phyloP scores from a whole-genome alignment of 805 yeast genomes.

The Starmera dryadoides region DNA sequence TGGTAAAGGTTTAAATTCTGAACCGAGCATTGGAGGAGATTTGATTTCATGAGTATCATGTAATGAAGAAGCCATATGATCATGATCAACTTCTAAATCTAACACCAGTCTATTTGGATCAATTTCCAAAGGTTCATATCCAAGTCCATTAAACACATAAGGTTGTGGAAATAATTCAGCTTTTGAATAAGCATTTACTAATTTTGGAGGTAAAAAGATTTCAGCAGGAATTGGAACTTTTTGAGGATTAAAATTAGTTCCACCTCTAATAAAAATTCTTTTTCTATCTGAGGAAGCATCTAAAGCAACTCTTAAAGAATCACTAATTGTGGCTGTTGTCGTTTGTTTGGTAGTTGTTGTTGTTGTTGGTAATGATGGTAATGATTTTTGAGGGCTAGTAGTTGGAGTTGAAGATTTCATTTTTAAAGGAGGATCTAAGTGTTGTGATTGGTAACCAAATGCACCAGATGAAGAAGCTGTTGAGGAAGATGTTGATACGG shows the following conservation, averaged over 20 bases:
- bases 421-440: neutral
- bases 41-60: neutral
- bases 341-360: neutral
- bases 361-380: neutral
- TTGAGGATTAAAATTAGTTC: conserved; percentile 26
- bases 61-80: neutral
- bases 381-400: neutral
- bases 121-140: conserved; percentile 22
- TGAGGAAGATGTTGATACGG: neutral
- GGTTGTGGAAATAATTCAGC: conserved; percentile 18
- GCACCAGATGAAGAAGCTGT: neutral
- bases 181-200: conserved; percentile 30
- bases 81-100: neutral
- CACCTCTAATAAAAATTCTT: conserved; percentile 25
- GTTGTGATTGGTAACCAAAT: neutral
- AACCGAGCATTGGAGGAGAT: neutral
- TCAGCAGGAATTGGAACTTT: conserved; percentile 30
- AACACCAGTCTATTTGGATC: neutral
- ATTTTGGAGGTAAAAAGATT: conserved; percentile 27
- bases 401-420: neutral
- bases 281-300: conserved; percentile 12
- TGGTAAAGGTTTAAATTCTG: neutral
- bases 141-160: conserved; percentile 29
- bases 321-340: conserved; percentile 5
- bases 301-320: conserved; percentile 14